Conservation (phyloP, 2,329 filamentous ascomycete species). For the Aspergillus carbonarius region DNA sequence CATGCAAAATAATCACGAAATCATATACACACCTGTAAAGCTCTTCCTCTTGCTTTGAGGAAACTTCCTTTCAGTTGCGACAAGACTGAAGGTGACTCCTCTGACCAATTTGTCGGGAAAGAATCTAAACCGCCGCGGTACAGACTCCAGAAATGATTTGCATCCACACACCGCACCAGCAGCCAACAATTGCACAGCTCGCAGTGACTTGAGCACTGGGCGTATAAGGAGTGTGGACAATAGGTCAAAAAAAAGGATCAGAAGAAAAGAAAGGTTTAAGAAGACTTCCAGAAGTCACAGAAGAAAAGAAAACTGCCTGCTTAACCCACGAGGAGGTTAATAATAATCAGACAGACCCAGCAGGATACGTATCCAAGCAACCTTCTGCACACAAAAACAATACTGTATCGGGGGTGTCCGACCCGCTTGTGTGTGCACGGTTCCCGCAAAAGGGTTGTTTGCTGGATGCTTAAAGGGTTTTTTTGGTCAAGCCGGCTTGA, state of each 20-base stretch:
- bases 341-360: slow-evolving; percentile 3
- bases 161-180: slow-evolving; percentile 3
- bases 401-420: slow-evolving; percentile 10
- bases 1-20: neutral
- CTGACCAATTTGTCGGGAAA: slow-evolving; percentile 1
- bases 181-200: neutral
- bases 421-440: slow-evolving; percentile 21
- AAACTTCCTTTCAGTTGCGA: neutral
- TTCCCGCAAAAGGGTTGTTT: slow-evolving; percentile 11
- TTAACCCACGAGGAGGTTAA: slow-evolving; percentile 13
- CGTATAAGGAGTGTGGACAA: neutral
- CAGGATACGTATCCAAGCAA: slow-evolving; percentile 8
- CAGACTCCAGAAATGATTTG: slow-evolving; percentile 14
- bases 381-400: slow-evolving; percentile 7
- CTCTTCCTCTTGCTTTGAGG: slow-evolving; percentile 2
- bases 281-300: slow-evolving; percentile 18
- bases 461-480: slow-evolving; percentile 4
- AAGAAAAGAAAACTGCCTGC: slow-evolving; percentile 1
- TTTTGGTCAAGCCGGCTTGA: slow-evolving; percentile 6
- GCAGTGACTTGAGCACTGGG: neutral
- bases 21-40: slow-evolving; percentile 14
- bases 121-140: slow-evolving; percentile 13
- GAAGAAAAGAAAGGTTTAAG: slow-evolving; percentile 11
- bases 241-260: slow-evolving; percentile 1
- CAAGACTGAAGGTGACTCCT: neutral